Percentiles rank a stretch among this genome's conserved stretches.
Evolutionary conservation across 1,139 yeast species (phyloP).

Genomic region (Taiozyma sp.): DNA sequence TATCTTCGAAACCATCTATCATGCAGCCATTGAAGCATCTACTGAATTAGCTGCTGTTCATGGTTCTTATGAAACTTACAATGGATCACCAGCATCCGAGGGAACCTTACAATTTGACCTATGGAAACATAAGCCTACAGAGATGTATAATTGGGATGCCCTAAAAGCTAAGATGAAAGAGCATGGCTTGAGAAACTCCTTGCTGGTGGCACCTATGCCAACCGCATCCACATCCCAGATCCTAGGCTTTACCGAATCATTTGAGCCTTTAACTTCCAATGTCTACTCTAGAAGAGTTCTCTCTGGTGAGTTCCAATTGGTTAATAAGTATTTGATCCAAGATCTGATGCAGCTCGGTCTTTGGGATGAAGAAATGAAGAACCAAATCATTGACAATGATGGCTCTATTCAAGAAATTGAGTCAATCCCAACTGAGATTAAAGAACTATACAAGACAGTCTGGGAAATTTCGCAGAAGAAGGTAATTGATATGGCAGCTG

Average conservation of each 20-base stretch:
- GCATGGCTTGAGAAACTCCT: constrained; percentile 74
- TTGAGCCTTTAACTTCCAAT: constrained; percentile 88
- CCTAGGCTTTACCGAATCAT: constrained; percentile 84
- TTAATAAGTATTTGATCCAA: constrained; percentile 74
- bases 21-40: constrained; percentile 80
- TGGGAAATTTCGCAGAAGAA: constrained; percentile 94
- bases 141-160: constrained; percentile 62
- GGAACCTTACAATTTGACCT: constrained; percentile 77
- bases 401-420: constrained; percentile 84
- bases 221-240: constrained; percentile 95
- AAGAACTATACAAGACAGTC: constrained; percentile 82
- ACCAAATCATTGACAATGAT: constrained; percentile 66
- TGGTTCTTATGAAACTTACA: constrained; percentile 65
- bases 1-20: constrained; percentile 86
- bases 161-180: constrained; percentile 53
- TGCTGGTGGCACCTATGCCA: constrained; percentile 91
- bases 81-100: constrained; percentile 79
- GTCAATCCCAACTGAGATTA: constrained; percentile 71
- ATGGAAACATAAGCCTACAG: constrained; percentile 46
- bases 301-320: constrained; percentile 86
- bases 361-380: constrained; percentile 79
- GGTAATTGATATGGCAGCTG: constrained; percentile 92
- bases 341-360: constrained; percentile 80
- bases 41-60: constrained; percentile 59
- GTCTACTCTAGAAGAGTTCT: constrained; percentile 80